Evolutionary conservation across 139 green algal species (phyloP).

Genomic region (Volvox reticuliferus): DNA sequence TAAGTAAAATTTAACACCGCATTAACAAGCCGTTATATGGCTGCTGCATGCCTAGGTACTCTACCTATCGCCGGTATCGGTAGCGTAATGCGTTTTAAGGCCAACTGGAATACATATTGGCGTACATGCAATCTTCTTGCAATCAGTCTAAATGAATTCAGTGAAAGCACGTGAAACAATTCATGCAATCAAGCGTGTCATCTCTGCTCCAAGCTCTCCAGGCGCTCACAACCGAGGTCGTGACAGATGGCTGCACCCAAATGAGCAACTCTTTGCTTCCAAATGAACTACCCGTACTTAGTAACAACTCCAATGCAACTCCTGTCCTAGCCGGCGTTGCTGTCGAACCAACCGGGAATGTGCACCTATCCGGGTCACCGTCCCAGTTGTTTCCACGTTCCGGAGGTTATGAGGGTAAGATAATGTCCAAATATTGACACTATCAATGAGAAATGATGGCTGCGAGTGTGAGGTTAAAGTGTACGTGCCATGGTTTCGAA

Average conservation of each 20-base stretch:
- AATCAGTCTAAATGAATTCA: background rate
- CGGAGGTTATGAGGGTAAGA: background rate
- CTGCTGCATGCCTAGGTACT: no score
- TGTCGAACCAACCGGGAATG: background rate
- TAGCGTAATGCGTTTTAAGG: no score
- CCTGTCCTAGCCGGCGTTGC: background rate
- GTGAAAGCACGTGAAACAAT: background rate
- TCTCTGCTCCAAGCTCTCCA: background rate
- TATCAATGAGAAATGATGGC: background rate
- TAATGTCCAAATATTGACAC: background rate
- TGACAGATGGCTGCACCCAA: background rate
- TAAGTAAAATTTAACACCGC: no score
- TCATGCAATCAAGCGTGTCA: background rate
- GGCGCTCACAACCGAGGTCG: background rate
- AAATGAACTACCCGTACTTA: background rate
- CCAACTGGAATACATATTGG: no score
- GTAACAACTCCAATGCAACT: background rate
- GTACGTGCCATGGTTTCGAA: background rate
- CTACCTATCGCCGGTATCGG: no score
- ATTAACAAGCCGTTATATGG: no score
- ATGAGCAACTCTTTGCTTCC: background rate
- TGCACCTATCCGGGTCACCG: background rate
- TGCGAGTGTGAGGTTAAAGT: background rate
- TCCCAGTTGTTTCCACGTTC: background rate
- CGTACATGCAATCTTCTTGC: background rate